A percentile compares a stretch with the other conserved stretches of the same genome.
phyloP scores from a whole-genome alignment of 176 grass and related monocot genomes.

The maize (Zea mays) region DNA sequence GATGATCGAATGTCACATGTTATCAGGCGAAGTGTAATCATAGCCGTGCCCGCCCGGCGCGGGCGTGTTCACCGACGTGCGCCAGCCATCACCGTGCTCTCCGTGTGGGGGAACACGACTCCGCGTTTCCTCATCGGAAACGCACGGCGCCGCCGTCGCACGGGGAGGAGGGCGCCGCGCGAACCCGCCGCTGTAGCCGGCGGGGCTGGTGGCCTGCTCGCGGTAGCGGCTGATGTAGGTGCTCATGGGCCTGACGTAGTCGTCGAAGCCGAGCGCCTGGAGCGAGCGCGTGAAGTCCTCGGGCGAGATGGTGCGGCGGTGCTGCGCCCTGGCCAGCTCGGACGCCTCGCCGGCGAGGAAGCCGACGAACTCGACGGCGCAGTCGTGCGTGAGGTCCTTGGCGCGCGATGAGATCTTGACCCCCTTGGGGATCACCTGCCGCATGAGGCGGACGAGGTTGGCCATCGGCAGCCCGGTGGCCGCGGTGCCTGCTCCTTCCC shows the following conservation, averaged over 20 bases:
- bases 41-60: no score
- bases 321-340: slow-evolving; percentile 39
- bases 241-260: slow-evolving; percentile 48
- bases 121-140: slow-evolving; percentile 22
- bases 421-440: slow-evolving; percentile 42
- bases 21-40: neutral
- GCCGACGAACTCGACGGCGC: slow-evolving; percentile 65
- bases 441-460: slow-evolving; percentile 61
- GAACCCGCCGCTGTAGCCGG: neutral
- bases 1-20: neutral
- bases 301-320: slow-evolving; percentile 52
- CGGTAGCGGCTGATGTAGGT: slow-evolving; percentile 52
- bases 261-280: slow-evolving; percentile 45
- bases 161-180: neutral
- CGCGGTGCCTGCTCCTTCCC: neutral
- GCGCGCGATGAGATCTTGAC: slow-evolving; percentile 43
- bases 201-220: slow-evolving; percentile 27
- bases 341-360: slow-evolving; percentile 63
- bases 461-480: slow-evolving; percentile 48
- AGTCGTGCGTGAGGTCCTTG: slow-evolving; percentile 59
- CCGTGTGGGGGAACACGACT: neutral
- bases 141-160: neutral
- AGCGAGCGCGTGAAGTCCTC: slow-evolving; percentile 57
- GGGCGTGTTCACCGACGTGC: neutral
- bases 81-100: neutral